Conservation (phyloP, 169 alveolate species). For the Cryptosporidium xiaoi region DNA sequence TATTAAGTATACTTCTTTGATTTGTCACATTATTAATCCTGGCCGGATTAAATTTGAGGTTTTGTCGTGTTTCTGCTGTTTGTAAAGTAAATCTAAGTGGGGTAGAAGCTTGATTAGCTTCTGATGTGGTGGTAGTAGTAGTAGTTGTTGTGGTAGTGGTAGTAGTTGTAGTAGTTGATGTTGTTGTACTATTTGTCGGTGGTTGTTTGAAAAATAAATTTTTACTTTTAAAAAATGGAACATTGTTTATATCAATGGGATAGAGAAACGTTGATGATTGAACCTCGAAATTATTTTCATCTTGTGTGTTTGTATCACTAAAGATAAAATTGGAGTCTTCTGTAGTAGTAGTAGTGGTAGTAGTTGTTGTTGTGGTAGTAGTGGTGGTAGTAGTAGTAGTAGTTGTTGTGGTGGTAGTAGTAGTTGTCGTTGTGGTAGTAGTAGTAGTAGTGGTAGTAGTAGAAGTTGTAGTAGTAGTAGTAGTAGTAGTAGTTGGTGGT, state of each 20-base stretch:
- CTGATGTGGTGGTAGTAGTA: conserved; percentile 7
- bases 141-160: neutral
- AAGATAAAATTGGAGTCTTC: neutral
- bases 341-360: conserved; percentile 5
- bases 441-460: conserved; percentile 8
- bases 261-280: neutral
- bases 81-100: neutral
- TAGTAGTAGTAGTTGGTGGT: neutral
- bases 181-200: neutral
- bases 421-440: conserved; percentile 2
- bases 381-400: neutral
- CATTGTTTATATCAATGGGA: neutral
- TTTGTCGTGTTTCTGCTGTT: neutral
- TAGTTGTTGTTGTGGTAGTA: conserved; percentile 1
- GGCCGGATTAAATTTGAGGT: neutral
- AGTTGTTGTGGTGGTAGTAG: conserved; percentile 2
- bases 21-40: neutral
- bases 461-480: conserved; percentile 4
- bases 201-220: neutral
- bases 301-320: neutral
- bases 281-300: neutral
- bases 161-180: neutral
- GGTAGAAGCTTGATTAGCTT: neutral
- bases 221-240: neutral
- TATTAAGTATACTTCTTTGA: neutral